These are phyloP conservation scores for Fusarium robinianum DNA, from an alignment of 2,329 filamentous ascomycete species.

Conservation along the genomic window DNA sequence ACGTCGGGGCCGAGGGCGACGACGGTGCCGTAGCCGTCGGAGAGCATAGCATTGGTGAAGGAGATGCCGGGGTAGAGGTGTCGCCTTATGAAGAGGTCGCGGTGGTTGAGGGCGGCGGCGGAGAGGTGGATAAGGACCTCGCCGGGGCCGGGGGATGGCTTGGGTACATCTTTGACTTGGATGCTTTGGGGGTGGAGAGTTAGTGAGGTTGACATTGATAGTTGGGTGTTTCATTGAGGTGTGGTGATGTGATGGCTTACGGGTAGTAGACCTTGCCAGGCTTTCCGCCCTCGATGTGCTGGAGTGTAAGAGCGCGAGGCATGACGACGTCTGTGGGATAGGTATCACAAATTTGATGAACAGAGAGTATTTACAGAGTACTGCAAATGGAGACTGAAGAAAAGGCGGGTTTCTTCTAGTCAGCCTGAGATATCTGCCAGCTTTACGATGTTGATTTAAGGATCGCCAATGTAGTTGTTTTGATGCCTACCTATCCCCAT, in stretches of 20 bases:
- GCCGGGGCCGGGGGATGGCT: constrained; percentile 64
- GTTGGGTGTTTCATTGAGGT: neutral
- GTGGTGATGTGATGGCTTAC: constrained; percentile 45
- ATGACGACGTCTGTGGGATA: constrained; percentile 40
- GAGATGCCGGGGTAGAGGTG: constrained; percentile 86
- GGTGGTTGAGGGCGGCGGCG: constrained; percentile 88
- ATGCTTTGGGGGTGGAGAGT: constrained; percentile 48
- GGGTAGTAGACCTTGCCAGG: constrained; percentile 89
- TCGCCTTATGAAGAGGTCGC: constrained; percentile 92
- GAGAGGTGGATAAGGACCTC: constrained; percentile 77
- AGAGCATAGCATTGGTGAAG: constrained; percentile 76
- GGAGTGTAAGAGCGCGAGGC: constrained; percentile 64
- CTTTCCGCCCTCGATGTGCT: constrained; percentile 73
- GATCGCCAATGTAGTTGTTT: too few species aligned
- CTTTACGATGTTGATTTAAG: too few species aligned
- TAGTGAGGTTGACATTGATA: constrained; percentile 8
- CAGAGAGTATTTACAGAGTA: too few species aligned
- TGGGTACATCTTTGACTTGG: constrained; percentile 62
- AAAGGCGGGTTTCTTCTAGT: too few species aligned
- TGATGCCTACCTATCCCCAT: too few species aligned
- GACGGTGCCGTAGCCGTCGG: constrained; percentile 81
- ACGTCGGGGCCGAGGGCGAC: constrained; percentile 61
- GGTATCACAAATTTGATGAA: neutral
- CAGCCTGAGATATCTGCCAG: too few species aligned
- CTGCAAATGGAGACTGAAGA: too few species aligned